Base-by-base conservation (phyloP, 2,329 filamentous ascomycete species). In the Alternaria postmessia region DNA sequence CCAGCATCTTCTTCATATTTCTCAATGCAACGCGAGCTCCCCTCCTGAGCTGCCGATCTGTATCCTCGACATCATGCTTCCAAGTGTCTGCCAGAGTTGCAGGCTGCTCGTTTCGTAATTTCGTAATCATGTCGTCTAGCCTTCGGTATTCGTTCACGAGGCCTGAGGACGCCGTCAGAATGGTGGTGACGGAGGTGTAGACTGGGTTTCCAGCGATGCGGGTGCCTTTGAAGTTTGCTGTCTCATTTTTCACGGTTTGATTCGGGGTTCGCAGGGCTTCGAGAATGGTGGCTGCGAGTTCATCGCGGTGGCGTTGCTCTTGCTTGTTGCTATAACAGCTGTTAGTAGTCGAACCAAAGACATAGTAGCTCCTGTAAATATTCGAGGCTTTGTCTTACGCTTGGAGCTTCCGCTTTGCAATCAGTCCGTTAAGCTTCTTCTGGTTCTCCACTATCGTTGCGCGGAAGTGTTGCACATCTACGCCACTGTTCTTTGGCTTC, bases 1-100 rank as follows among this genome's bases (percentile, higher is more conserved):
- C 69, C 24, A 79, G 47, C 16, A 75, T 64, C 47, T 68, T 76
- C 62, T 66, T 70, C 18, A 76, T 66, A 39, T 73, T 70, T 24
- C 62, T 68, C 53, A 71, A 22, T 24, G 75, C 75, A n/a, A 63
- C 66, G 48, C 67, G 69, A 7, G 75, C 68, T 18, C 73, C 72
- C 24, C 71, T 47, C n/a, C 53, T 68, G 28, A 78, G 57, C 20
- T 67, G 42, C 20, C 53, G 64, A 38, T 70, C 66, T 7, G 64
- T 65, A 7, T 73, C 61, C 9, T 68, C 46, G 16, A 77, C 47
- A 12, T 76, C 72, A 9, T 65, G 46, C 51, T 66, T 52, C 74
- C 74, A 78, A 18, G 46, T 57, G 8, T 71, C 66, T 16, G 56
- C 62, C 1, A 71, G 36, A 3, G 61, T 20, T 7, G 65, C 60